A percentile compares a stretch with the other conserved stretches of the same genome.
Evolutionary conservation across 768 basidiomycete genomes (phyloP).

Genomic region (Rhodotorula paludigena): DNA sequence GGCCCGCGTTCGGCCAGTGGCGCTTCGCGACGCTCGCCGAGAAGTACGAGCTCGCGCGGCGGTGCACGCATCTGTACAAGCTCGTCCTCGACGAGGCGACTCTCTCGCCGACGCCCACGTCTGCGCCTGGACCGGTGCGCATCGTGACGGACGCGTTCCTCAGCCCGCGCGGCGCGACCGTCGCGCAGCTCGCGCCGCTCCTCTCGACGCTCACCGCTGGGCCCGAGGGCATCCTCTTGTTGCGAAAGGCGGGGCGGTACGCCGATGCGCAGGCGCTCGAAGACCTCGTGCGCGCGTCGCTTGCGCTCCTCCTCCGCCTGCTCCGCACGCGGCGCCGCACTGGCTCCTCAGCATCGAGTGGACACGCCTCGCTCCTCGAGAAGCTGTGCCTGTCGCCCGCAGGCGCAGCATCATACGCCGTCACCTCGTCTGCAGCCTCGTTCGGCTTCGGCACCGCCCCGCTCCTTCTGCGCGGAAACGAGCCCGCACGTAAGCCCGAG

Average conservation of each 20-base stretch:
- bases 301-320: conserved; percentile 60
- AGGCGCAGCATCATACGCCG: background rate
- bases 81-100: conserved; percentile 53
- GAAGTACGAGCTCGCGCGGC: conserved; percentile 72
- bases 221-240: conserved; percentile 56
- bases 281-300: conserved; percentile 62
- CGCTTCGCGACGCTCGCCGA: conserved; percentile 75
- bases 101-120: background rate
- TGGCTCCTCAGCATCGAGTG: conserved; percentile 40
- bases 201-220: conserved; percentile 65
- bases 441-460: background rate
- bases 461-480: background rate
- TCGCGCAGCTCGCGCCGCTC: conserved; percentile 69
- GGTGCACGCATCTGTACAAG: conserved; percentile 63
- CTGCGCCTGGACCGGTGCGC: conserved; percentile 1
- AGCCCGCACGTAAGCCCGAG: conserved; percentile 5
- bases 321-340: conserved; percentile 60
- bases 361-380: conserved; percentile 73
- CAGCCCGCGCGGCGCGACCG: conserved; percentile 62
- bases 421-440: background rate
- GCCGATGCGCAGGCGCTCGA: conserved; percentile 67
- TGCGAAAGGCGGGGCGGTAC: conserved; percentile 62
- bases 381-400: conserved; percentile 48
- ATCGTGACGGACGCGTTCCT: conserved; percentile 65
- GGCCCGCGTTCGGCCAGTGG: conserved; percentile 81